Evolutionary conservation across 345 rosid species (phyloP).

Genomic region (Crucihimalaya himalaica): DNA sequence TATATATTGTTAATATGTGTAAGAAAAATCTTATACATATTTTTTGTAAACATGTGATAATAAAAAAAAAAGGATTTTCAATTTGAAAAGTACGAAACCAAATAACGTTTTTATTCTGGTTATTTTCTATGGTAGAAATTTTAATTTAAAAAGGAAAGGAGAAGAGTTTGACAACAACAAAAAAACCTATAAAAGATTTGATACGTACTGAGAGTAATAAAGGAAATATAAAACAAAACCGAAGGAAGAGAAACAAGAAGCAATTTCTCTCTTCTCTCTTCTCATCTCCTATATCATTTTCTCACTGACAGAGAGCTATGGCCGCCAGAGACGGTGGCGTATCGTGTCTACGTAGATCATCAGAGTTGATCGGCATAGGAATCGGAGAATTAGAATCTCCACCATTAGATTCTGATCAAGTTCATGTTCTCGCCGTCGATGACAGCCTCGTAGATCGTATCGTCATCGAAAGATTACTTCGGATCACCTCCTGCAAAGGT

Average conservation of each 20-base stretch:
- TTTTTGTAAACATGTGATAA: too few species aligned
- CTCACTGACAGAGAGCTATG: background rate
- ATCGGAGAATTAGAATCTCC: conserved; percentile 46
- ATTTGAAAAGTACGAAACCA: too few species aligned
- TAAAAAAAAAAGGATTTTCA: too few species aligned
- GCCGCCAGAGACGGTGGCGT: conserved; percentile 49
- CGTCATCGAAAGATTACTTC: conserved; percentile 84
- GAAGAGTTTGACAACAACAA: too few species aligned
- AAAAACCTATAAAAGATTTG: background rate
- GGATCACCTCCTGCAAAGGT: conserved; percentile 83
- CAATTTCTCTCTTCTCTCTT: background rate
- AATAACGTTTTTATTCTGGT: too few species aligned
- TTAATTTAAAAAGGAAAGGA: too few species aligned
- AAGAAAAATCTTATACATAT: too few species aligned
- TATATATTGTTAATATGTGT: too few species aligned
- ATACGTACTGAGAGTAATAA: background rate
- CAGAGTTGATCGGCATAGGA: conserved; percentile 46
- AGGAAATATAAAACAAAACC: background rate
- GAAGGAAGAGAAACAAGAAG: background rate
- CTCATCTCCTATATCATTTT: background rate
- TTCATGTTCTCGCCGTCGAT: conserved; percentile 92
- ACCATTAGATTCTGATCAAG: conserved; percentile 51
- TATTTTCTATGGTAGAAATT: too few species aligned
- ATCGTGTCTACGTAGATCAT: conserved; percentile 45
- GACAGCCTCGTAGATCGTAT: conserved; percentile 86